Percentiles rank a stretch among this genome's conserved stretches.
These are phyloP conservation scores for Salix suchowensis DNA, from an alignment of 345 rosid species.

Conservation along the genomic window DNA sequence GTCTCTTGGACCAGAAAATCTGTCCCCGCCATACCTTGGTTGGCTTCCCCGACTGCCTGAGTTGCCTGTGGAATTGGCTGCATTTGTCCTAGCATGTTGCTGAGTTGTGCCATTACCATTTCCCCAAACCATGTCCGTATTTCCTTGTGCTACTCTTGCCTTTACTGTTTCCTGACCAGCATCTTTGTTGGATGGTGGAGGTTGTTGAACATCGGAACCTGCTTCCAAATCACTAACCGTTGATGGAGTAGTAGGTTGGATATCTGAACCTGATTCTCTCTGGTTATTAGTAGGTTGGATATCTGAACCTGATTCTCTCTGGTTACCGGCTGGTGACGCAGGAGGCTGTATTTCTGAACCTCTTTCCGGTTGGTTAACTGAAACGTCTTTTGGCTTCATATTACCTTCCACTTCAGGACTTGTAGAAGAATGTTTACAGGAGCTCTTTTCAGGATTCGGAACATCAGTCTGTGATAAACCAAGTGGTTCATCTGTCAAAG, in stretches of 20 bases:
- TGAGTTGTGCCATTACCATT: conserved; percentile 33
- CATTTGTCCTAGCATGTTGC: conserved; percentile 34
- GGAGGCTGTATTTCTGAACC: conserved; percentile 46
- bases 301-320: background rate
- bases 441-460: conserved; percentile 34
- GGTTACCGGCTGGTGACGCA: conserved; percentile 30
- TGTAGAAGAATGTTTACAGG: conserved; percentile 39
- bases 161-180: conserved; percentile 36
- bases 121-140: conserved; percentile 29
- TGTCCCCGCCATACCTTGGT: conserved; percentile 39
- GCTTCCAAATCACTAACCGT: conserved; percentile 17
- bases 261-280: conserved; percentile 6
- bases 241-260: conserved; percentile 6
- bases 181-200: conserved; percentile 19
- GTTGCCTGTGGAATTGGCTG: conserved; percentile 26
- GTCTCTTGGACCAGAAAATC: conserved; percentile 48
- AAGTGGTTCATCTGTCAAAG: too few relatives aligned
- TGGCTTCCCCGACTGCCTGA: conserved; percentile 47
- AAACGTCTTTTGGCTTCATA: conserved; percentile 32
- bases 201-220: conserved; percentile 7
- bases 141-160: conserved; percentile 34
- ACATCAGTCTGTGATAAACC: conserved; percentile 12
- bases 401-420: conserved; percentile 41
- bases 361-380: conserved; percentile 47
- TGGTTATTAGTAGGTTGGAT: too few relatives aligned